Base-by-base conservation (phyloP, 208 protist genomes). In the Acanthamoeba culbertsoni region DNA sequence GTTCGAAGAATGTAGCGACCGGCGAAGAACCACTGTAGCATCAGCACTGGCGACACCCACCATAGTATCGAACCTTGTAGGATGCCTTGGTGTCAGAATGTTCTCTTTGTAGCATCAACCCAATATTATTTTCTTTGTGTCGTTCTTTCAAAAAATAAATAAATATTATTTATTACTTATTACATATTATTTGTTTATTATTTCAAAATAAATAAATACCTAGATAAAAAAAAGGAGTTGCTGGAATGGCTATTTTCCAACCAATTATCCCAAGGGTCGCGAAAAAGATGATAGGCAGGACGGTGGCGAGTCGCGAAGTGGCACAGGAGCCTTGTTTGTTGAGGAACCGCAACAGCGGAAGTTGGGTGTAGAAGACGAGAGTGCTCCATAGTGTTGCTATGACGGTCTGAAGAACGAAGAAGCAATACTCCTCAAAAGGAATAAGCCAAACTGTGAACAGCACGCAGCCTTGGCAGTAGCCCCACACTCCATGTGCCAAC, bases 371-470 rank as follows among this genome's bases (percentile, higher is more conserved):
- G 71, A 82, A 82, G 4, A 82, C 71, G 42, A 82, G 71, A 35
- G 16, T 35, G 71, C 71, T 82, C 71, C 71, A 82, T 26, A 82
- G 71, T 16, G 71, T 82, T 35, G 71, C 53, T 35, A 82, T 82
- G 5, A 82, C 71, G 8, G 71, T 82, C 71, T 82, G 71, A 20
- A 82, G 1, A 43, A 82, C 33, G 42, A 82, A 82, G 71, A 82
- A 82, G 71, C 71, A 82, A 43, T 82, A 82, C 71, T 82, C 71
- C 71, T 82, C 71, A 43, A 82, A 82, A 16, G 71, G 71, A 5
- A 82, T 82, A 0, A 82, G 71, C 71, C 71, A 82, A 35, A 82
- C 71, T 12, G 42, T 82, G 71, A 82, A 82, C 71, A 82, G 71
- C 20, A 82, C 71, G 71, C 71, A 82, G 42, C 71, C 71, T 31